Conservation (phyloP, 2,329 filamentous ascomycete genomes). For the Dothideomycetes sp. region DNA sequence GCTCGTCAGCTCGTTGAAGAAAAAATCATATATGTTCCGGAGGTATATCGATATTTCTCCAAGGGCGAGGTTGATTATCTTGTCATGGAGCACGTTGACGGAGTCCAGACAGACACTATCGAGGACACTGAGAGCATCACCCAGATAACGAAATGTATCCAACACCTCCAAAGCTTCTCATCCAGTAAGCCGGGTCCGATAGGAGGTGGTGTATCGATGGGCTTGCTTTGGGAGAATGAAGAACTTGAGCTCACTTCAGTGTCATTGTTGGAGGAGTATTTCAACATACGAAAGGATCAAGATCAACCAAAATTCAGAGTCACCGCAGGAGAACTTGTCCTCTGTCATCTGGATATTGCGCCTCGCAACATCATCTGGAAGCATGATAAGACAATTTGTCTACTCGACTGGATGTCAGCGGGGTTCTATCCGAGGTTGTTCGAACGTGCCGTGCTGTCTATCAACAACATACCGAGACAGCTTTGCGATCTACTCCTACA, state of each 20-base stretch:
- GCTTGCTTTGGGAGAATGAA: slow-evolving; percentile 1
- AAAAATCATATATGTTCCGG: not conserved
- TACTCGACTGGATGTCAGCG: slow-evolving; percentile 16
- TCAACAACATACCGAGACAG: not conserved
- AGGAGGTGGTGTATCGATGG: not conserved
- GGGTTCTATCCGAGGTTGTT: slow-evolving; percentile 16
- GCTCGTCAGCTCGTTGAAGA: not conserved
- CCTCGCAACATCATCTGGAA: slow-evolving; percentile 16
- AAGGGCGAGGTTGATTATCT: not conserved
- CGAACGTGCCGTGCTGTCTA: slow-evolving; percentile 6
- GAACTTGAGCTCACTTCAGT: not conserved
- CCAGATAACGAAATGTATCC: not conserved
- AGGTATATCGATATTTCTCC: not conserved
- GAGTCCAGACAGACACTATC: not conserved
- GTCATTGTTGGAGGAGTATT: not conserved
- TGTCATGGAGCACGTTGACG: not conserved
- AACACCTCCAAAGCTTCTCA: not conserved
- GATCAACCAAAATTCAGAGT: no score
- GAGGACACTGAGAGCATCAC: not conserved
- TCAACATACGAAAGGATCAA: no score
- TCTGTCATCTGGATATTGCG: slow-evolving; percentile 17
- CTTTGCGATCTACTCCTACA: not conserved
- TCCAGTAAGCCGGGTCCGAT: not conserved
- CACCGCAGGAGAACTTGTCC: slow-evolving; percentile 8
- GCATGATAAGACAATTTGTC: slow-evolving; percentile 14